Evolutionary conservation across 495 filamentous ascomycete genomes (phyloP).

Genomic region (Elaphomyces granulatus): DNA sequence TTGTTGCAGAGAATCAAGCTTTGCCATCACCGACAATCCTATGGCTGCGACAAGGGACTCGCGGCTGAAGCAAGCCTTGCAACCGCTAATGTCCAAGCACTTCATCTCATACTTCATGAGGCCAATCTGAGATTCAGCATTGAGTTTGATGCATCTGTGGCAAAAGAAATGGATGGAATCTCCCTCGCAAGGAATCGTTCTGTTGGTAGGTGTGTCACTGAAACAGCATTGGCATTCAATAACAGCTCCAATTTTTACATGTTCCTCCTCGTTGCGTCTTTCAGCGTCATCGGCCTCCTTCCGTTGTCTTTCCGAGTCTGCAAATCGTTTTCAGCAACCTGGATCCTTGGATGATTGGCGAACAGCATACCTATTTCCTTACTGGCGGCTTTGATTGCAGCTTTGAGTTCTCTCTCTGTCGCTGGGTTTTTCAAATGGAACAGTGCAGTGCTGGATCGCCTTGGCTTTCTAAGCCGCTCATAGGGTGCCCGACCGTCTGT

Average conservation of each 20-base stretch:
- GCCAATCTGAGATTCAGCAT: constrained; percentile 55
- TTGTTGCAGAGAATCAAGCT: constrained; percentile 54
- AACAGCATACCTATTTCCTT: constrained; percentile 4
- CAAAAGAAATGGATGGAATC: constrained; percentile 54
- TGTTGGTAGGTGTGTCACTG: constrained; percentile 45
- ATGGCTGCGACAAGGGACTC: constrained; percentile 41
- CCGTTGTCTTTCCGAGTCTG: constrained; percentile 5
- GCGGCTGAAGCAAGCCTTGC: constrained; percentile 34
- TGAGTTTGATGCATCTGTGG: constrained; percentile 43
- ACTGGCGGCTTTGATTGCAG: constrained; percentile 3
- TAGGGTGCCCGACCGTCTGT: not conserved
- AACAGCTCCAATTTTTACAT: constrained; percentile 23
- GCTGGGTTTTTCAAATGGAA: not conserved
- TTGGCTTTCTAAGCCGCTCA: not conserved
- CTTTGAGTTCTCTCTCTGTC: not conserved
- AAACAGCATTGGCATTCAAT: constrained; percentile 61
- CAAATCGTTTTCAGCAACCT: not conserved
- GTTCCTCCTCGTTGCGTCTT: constrained; percentile 30
- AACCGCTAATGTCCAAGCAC: constrained; percentile 39
- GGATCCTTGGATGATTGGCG: not conserved
- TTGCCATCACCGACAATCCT: constrained; percentile 38
- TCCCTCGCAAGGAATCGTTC: constrained; percentile 51
- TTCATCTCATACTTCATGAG: constrained; percentile 42
- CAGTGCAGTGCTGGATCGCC: not conserved
- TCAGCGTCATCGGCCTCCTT: constrained; percentile 31